phyloP scores from a whole-genome alignment of 2,329 filamentous ascomycete species.

The Cladosporium colombiae region DNA sequence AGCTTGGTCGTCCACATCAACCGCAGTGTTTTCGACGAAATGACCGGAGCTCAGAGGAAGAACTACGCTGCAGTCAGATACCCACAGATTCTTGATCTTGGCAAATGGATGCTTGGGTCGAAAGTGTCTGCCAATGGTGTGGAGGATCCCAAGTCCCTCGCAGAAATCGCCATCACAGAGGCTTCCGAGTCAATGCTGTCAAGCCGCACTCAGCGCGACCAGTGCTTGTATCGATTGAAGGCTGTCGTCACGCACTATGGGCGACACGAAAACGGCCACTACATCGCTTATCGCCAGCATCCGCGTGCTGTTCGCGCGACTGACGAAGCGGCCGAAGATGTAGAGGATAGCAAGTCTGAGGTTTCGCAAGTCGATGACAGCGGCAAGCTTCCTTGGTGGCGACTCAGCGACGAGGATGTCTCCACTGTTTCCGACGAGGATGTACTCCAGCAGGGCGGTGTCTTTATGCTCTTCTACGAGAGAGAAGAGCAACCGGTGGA shows the following conservation, averaged over 20 bases:
- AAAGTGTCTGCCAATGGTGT: not conserved
- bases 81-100: conserved; percentile 71
- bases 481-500: conserved; percentile 36
- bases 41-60: conserved; percentile 76
- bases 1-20: conserved; percentile 87
- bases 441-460: conserved; percentile 74
- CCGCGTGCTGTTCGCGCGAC: conserved; percentile 35
- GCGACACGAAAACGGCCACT: conserved; percentile 91
- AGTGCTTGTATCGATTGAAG: conserved; percentile 68
- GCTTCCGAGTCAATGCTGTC: conserved; percentile 74
- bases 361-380: conserved; percentile 21
- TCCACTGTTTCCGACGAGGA: conserved; percentile 69
- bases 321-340: conserved; percentile 22
- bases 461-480: conserved; percentile 98
- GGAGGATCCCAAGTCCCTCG: not conserved
- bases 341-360: conserved; percentile 26
- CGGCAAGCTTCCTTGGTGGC: conserved; percentile 71
- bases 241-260: conserved; percentile 89
- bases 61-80: conserved; percentile 80
- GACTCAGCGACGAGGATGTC: conserved; percentile 87
- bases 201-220: conserved; percentile 45
- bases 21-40: conserved; percentile 84
- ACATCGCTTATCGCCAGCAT: conserved; percentile 84
- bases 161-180: conserved; percentile 45
- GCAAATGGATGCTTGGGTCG: conserved; percentile 73